Conservation (phyloP, 2,329 filamentous ascomycete species). For the Cyclaneusma minus region DNA sequence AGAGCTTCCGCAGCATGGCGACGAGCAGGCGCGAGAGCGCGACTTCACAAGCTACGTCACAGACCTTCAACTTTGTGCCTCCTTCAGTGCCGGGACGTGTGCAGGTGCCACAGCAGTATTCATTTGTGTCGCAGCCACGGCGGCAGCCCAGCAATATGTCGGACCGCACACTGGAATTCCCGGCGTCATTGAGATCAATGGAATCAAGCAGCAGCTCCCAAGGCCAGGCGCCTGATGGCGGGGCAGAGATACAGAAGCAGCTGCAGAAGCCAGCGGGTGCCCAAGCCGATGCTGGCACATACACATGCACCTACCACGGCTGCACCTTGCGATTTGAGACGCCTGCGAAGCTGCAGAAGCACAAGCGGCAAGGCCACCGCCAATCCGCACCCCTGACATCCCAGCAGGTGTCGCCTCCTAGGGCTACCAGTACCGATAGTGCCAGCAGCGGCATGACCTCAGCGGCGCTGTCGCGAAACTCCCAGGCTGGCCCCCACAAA, state of each 20-base stretch:
- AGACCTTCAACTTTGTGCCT: slow-evolving; percentile 28
- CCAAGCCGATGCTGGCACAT: slow-evolving; percentile 69
- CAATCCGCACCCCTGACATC: slow-evolving; percentile 45
- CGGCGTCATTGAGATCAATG: slow-evolving; percentile 21
- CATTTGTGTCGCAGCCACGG: slow-evolving; percentile 14
- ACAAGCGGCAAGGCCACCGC: slow-evolving; percentile 87
- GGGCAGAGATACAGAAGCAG: slow-evolving; percentile 25
- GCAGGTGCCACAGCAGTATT: slow-evolving; percentile 15
- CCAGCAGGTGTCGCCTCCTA: slow-evolving; percentile 18
- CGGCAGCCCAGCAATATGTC: slow-evolving; percentile 14
- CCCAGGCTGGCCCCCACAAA: slow-evolving; percentile 82
- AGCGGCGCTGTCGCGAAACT: slow-evolving; percentile 50
- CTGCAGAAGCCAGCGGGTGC: slow-evolving; percentile 42
- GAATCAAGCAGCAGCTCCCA: slow-evolving; percentile 22
- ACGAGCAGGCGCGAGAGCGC: slow-evolving; percentile 23
- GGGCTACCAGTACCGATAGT: slow-evolving; percentile 8
- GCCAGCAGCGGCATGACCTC: slow-evolving; percentile 27
- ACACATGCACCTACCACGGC: slow-evolving; percentile 91
- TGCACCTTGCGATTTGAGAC: slow-evolving; percentile 82
- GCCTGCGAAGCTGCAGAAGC: slow-evolving; percentile 74
- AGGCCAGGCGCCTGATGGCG: slow-evolving; percentile 20
- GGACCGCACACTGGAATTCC: slow-evolving; percentile 13
- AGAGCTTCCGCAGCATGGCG: slow-evolving; percentile 25
- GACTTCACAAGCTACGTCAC: slow-evolving; percentile 12
- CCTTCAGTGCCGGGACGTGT: slow-evolving; percentile 19